Conservation (phyloP, 345 rosid genomes). For the Linum trigynum region DNA sequence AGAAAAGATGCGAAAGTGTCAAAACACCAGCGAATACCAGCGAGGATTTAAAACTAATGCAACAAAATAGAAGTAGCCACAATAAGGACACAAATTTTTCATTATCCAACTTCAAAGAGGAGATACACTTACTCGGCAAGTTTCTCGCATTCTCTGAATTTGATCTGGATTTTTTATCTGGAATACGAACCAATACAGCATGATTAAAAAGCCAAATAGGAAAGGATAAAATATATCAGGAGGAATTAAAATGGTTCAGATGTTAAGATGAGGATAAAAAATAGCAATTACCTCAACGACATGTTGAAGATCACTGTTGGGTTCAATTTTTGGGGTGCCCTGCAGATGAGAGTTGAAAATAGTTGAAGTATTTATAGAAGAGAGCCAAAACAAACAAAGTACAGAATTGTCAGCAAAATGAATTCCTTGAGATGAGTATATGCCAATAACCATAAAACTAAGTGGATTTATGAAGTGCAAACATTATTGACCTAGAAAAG, state of each 20-base stretch:
- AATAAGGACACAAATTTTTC: neutral
- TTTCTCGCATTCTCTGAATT: slow-evolving; percentile 80
- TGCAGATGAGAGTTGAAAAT: slow-evolving; percentile 17
- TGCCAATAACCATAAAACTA: neutral
- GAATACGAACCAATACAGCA: slow-evolving; percentile 14
- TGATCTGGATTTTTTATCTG: slow-evolving; percentile 83
- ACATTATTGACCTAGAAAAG: neutral
- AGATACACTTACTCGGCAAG: slow-evolving; percentile 58
- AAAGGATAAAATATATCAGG: neutral
- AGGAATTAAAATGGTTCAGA: neutral
- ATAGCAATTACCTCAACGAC: slow-evolving; percentile 60
- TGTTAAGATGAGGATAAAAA: neutral
- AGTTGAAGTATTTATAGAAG: neutral
- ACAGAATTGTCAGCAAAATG: neutral
- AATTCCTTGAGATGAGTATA: neutral
- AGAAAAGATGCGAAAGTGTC: no score
- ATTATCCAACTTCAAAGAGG: neutral
- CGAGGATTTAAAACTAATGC: neutral
- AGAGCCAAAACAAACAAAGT: neutral
- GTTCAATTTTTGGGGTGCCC: slow-evolving; percentile 87
- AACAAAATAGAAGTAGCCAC: neutral
- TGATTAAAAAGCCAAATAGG: slow-evolving; percentile 2
- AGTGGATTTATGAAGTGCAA: neutral
- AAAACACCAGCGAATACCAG: neutral
- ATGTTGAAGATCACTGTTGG: slow-evolving; percentile 74